Evolutionary conservation across 257 asterid genomes (phyloP), one percentile per base, ranked within the genome.

Genomic region (Perilla frutescens): DNA sequence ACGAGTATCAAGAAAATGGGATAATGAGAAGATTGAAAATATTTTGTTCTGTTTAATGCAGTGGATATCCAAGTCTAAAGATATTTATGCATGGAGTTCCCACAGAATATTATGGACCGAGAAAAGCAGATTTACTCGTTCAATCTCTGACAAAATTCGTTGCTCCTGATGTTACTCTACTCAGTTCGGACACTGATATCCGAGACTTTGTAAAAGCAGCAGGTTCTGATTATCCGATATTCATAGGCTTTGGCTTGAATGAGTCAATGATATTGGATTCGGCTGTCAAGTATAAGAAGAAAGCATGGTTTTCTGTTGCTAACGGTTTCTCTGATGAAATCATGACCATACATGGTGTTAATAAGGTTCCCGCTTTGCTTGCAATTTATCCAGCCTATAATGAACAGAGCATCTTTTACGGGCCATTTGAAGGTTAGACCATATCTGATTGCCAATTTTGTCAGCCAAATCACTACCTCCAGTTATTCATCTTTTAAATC

Each of bases 251-350:
- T 86, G 97, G 96, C 68, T 71, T 91, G 80, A 67, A 85, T 58
- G 96, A 88, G 77, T 77, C 96, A 47, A 29, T 51, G 57, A 82
- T 89, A 75, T 73, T 77, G 59, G 65, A 81, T 82, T 79, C 87
- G 84, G 97, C 89, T 37, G 76, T 84, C 76, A 85, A 90, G 83
- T 82, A 92, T 83, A 90, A 92, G 87, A 90, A 89, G 81, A 87
- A 83, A 76, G 97, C 96, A 70, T 90, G 98, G 98, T 92, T 92
- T 86, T 80, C 98, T 68, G 88, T 92, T 72, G 92, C 93, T 36
- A 82, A 80, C 69, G 93, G 84, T 76, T 87, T 86, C 81, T 87
- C 97, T 2, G 88, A 88, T 51, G 81, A 85, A 54, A 75, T 83
- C 53, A 82, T 82, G 91, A 76, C 86, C 15, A 48, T 68, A 3